phyloP scores from a whole-genome alignment of 306 rosid genomes.

The Delonix regia region DNA sequence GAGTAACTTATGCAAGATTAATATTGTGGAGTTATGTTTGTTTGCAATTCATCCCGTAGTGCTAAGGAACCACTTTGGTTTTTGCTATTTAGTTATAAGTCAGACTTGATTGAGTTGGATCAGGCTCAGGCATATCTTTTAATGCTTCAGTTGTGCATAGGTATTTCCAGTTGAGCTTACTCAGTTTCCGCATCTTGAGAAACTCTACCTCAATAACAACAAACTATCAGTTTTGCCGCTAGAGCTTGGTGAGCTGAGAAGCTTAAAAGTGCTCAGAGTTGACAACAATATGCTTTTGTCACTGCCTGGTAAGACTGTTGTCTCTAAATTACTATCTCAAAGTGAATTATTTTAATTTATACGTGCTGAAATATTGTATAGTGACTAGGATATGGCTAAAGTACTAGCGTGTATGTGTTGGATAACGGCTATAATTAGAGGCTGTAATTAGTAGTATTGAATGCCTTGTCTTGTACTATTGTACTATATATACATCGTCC shows the following conservation, averaged over 20 bases:
- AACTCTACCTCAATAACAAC: constrained; percentile 81
- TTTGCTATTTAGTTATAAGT: constrained; percentile 25
- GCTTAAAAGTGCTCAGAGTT: constrained; percentile 83
- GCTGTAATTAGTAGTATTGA: not conserved
- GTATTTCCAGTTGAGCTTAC: constrained; percentile 80
- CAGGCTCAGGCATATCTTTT: constrained; percentile 27
- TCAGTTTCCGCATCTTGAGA: constrained; percentile 81
- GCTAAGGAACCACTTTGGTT: constrained; percentile 10
- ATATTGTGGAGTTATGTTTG: not conserved
- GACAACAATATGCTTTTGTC: constrained; percentile 86
- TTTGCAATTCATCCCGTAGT: not conserved
- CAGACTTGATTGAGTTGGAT: constrained; percentile 29
- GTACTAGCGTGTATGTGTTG: not conserved
- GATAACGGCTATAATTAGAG: not conserved
- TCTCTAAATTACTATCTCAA: constrained; percentile 8
- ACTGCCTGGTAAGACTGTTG: constrained; percentile 68
- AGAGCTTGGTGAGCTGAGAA: constrained; percentile 77
- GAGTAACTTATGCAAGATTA: constrained; percentile 13
- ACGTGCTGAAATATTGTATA: not conserved
- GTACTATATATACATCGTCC: not conserved
- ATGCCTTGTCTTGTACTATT: not conserved
- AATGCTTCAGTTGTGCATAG: constrained; percentile 43
- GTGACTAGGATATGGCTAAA: not conserved
- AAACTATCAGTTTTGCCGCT: constrained; percentile 76
- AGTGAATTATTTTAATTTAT: not conserved